A percentile compares a stretch with the other conserved stretches of the same genome.
phyloP scores from a whole-genome alignment of 129 eudicot genomes.

The Artemisia tridentata region DNA sequence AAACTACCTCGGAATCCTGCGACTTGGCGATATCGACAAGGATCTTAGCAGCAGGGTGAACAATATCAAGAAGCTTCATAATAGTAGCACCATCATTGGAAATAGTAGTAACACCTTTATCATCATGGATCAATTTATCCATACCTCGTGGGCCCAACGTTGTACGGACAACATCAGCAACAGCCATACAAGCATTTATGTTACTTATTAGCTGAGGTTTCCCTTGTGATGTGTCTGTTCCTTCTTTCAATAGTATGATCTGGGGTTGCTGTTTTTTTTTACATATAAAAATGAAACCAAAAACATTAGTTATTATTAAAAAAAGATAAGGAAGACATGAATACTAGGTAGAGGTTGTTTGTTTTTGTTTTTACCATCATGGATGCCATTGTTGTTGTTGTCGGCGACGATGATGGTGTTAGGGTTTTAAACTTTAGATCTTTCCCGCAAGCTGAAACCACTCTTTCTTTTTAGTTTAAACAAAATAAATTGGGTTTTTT shows the following conservation, averaged over 20 bases:
- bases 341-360: neutral
- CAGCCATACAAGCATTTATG: conserved; percentile 88
- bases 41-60: conserved; percentile 96
- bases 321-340: neutral
- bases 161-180: conserved; percentile 94
- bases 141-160: conserved; percentile 96
- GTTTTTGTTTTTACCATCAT: conserved; percentile 34
- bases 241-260: conserved; percentile 93
- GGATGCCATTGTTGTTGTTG: conserved; percentile 28
- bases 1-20: conserved; percentile 96
- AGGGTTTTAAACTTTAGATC: conserved; percentile 5
- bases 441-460: too few species aligned
- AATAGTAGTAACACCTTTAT: conserved; percentile 90
- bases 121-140: conserved; percentile 98
- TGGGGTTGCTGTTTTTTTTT: conserved; percentile 77
- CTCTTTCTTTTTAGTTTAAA: too few species aligned
- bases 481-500: too few species aligned
- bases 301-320: neutral
- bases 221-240: conserved; percentile 97
- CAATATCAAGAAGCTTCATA: conserved; percentile 94
- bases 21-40: conserved; percentile 97
- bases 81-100: conserved; percentile 99
- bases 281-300: neutral
- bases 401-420: conserved; percentile 21
- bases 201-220: conserved; percentile 89